Conservation (phyloP, 2,329 filamentous ascomycete species). For the Aspergillus quadricinctus region DNA sequence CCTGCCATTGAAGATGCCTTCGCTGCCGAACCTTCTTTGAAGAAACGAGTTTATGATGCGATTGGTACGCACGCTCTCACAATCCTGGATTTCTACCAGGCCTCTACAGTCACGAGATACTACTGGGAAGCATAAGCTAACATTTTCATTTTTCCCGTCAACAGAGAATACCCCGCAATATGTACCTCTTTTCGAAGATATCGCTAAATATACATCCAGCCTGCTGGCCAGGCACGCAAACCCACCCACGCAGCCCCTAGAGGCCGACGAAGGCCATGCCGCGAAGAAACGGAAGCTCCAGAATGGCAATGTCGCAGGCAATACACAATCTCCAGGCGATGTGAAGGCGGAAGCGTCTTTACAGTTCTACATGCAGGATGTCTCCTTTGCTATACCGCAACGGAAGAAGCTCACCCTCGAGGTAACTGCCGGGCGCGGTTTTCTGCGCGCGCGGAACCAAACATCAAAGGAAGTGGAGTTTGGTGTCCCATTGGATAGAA, state of each 20-base stretch:
- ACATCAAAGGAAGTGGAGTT: slow-evolving; percentile 51
- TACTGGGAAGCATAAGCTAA: not conserved
- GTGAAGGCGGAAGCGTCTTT: slow-evolving; percentile 31
- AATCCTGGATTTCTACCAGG: not conserved
- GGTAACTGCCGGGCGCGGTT: slow-evolving; percentile 43
- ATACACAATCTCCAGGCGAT: slow-evolving; percentile 27
- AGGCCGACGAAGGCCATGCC: slow-evolving; percentile 30
- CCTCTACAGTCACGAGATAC: not conserved
- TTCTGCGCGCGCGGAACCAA: slow-evolving; percentile 48
- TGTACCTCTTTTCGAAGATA: slow-evolving; percentile 45
- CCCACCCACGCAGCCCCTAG: slow-evolving; percentile 23
- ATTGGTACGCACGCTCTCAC: slow-evolving; percentile 32
- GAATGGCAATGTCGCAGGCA: slow-evolving; percentile 29
- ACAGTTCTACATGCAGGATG: slow-evolving; percentile 49
- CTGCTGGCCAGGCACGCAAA: slow-evolving; percentile 31
- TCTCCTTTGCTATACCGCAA: slow-evolving; percentile 59
- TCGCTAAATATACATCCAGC: slow-evolving; percentile 43
- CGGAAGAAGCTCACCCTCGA: slow-evolving; percentile 61
- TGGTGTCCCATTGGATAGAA: slow-evolving; percentile 46
- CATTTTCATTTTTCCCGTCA: slow-evolving; percentile 2
- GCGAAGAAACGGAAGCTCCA: slow-evolving; percentile 50
- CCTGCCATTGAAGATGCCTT: slow-evolving; percentile 39
- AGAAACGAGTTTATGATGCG: slow-evolving; percentile 41
- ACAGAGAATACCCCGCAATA: slow-evolving; percentile 36
- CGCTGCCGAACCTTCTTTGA: slow-evolving; percentile 34